phyloP scores from a whole-genome alignment of 345 rosid genomes.

The Abelmoschus esculentus region DNA sequence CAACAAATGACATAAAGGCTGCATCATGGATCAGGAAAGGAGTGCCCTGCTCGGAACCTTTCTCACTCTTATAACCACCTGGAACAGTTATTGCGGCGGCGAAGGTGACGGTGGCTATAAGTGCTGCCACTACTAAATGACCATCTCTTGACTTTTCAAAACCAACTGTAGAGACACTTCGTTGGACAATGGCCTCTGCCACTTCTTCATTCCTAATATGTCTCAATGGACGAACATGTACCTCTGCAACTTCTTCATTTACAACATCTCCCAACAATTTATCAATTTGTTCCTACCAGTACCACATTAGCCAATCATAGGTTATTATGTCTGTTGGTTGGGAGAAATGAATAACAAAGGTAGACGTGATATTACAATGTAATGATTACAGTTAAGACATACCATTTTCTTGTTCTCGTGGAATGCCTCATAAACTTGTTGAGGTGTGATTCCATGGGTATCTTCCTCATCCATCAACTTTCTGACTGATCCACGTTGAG shows the following conservation, averaged over 20 bases:
- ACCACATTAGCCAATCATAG: neutral
- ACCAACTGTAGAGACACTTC: too few species aligned
- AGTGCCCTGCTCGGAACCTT: too few species aligned
- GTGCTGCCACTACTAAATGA: neutral
- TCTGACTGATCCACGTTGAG: neutral
- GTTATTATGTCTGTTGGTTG: too few species aligned
- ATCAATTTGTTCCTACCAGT: neutral
- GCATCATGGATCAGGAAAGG: too few species aligned
- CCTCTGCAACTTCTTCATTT: neutral
- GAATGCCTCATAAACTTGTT: neutral
- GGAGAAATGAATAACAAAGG: too few species aligned
- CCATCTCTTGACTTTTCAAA: too few species aligned
- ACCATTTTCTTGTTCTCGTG: neutral
- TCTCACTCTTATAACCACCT: too few species aligned
- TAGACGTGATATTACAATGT: too few species aligned
- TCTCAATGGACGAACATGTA: too few species aligned
- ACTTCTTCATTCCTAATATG: too few species aligned
- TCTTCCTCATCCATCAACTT: neutral
- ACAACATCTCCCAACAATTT: neutral
- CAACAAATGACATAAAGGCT: slow-evolving; percentile 2
- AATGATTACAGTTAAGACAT: neutral
- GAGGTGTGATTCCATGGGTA: neutral
- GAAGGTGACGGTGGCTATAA: neutral
- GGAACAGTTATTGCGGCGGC: too few species aligned
- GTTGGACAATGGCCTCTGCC: too few species aligned